phyloP scores from a whole-genome alignment of 805 yeast species.

The Metschnikowia arizonensis region DNA sequence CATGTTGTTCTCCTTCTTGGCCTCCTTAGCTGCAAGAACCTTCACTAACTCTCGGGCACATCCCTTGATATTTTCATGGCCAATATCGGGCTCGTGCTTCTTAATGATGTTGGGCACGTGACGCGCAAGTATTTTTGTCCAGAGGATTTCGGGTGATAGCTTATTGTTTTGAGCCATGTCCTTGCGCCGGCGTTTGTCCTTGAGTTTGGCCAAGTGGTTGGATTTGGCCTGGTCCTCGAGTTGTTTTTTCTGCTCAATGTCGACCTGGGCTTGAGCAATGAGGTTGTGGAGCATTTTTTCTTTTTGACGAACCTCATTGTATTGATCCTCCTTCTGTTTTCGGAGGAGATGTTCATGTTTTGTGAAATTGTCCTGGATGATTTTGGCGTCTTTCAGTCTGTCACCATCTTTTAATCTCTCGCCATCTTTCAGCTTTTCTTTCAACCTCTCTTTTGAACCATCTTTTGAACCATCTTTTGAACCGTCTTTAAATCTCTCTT shows the following conservation, averaged over 20 bases:
- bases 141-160: conserved; percentile 24
- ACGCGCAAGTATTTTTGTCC: conserved; percentile 58
- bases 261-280: conserved; percentile 31
- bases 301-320: conserved; percentile 30
- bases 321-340: conserved; percentile 30
- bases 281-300: conserved; percentile 35
- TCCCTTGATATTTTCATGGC: conserved; percentile 67
- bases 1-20: conserved; percentile 38
- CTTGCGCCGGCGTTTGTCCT: conserved; percentile 17
- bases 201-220: conserved; percentile 22
- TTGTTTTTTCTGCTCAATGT: conserved; percentile 28
- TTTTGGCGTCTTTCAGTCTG: background rate
- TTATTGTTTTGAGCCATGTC: conserved; percentile 10
- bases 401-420: too few species aligned
- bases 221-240: conserved; percentile 21
- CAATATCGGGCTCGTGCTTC: conserved; percentile 60
- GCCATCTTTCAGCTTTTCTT: too few species aligned
- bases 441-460: too few species aligned
- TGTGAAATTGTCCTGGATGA: conserved; percentile 22
- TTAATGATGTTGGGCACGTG: conserved; percentile 76
- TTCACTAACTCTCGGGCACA: conserved; percentile 79
- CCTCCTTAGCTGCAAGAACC: conserved; percentile 64
- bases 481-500: too few species aligned
- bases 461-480: too few species aligned
- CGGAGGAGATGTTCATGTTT: conserved; percentile 35